These are phyloP conservation scores for Backusella circina DNA, from an alignment of 192 early-diverging fungal genomes.

Conservation along the genomic window DNA sequence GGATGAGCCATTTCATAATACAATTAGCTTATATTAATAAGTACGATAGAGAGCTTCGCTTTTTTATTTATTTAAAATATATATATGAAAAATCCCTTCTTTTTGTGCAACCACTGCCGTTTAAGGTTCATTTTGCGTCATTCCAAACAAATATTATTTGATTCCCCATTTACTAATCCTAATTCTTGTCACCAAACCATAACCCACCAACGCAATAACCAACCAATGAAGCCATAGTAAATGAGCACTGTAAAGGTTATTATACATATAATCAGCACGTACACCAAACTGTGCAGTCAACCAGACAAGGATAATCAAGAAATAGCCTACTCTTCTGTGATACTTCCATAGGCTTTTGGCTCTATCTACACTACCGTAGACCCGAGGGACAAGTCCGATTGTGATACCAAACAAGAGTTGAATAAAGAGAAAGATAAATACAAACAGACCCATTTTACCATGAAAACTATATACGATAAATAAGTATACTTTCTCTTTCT, in stretches of 20 bases:
- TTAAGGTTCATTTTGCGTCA: not conserved
- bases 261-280: conserved; percentile 28
- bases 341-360: conserved; percentile 37
- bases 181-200: conserved; percentile 2
- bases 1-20: too few species aligned
- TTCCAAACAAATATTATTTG: not conserved
- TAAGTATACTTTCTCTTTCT: not conserved
- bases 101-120: not conserved
- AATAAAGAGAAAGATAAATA: conserved; percentile 22
- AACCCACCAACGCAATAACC: not conserved
- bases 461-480: conserved; percentile 16
- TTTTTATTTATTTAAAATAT: too few species aligned
- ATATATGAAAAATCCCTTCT: not conserved
- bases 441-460: conserved; percentile 29
- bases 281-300: conserved; percentile 36
- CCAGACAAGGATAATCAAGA: conserved; percentile 28
- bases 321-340: conserved; percentile 36
- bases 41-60: too few species aligned
- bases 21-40: too few species aligned
- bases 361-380: conserved; percentile 23
- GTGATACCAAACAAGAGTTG: conserved; percentile 31
- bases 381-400: conserved; percentile 23
- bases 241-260: conserved; percentile 8
- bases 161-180: conserved; percentile 19
- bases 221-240: conserved; percentile 28